Conservation (phyloP, 2,329 filamentous ascomycete species). For the Monilinia laxa region DNA sequence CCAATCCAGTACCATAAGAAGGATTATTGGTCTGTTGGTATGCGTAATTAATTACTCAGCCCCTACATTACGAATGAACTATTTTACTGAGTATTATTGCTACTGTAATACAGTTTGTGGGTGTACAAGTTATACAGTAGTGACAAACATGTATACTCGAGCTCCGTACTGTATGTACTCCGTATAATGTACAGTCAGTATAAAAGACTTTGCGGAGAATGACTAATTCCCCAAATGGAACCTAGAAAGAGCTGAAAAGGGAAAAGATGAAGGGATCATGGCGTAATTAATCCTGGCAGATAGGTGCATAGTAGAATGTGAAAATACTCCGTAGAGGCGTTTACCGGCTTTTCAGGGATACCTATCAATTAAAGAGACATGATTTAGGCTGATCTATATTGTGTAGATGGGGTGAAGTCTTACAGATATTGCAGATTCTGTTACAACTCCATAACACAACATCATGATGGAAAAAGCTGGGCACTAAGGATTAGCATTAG, state of each 20-base stretch:
- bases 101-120: too few relatives aligned
- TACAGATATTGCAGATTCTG: conserved; percentile 2
- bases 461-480: neutral
- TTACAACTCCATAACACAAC: neutral
- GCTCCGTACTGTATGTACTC: too few relatives aligned
- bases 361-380: neutral
- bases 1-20: too few relatives aligned
- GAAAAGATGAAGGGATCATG: neutral
- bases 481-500: too few relatives aligned
- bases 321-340: neutral
- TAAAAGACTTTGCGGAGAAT: too few relatives aligned
- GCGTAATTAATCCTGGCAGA: neutral
- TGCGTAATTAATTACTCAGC: neutral
- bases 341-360: neutral
- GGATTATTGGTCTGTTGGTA: too few relatives aligned
- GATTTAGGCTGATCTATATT: neutral
- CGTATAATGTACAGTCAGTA: too few relatives aligned
- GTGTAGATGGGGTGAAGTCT: too few relatives aligned
- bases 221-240: neutral
- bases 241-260: neutral
- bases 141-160: too few relatives aligned
- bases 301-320: neutral
- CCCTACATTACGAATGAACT: neutral
- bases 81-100: too few relatives aligned
- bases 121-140: too few relatives aligned